phyloP scores from a whole-genome alignment of 1,139 yeast genomes.

The Suhomyces maxii region DNA sequence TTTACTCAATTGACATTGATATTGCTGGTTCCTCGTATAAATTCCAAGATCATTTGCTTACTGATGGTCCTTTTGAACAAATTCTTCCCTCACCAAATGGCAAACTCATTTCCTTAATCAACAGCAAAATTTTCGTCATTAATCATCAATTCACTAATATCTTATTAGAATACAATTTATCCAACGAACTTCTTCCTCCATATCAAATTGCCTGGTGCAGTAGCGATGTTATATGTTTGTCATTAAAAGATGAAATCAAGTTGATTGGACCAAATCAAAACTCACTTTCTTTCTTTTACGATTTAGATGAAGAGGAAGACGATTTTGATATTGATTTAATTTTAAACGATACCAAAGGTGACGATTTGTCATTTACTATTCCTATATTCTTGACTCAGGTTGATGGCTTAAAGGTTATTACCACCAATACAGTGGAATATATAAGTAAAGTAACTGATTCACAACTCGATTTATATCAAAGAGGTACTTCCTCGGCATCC shows the following conservation, averaged over 20 bases:
- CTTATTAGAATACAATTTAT: slow-evolving; percentile 51
- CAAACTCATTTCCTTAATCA: slow-evolving; percentile 58
- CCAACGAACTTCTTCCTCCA: slow-evolving; percentile 37
- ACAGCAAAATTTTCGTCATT: slow-evolving; percentile 51
- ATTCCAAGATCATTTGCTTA: slow-evolving; percentile 36
- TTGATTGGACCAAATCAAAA: slow-evolving; percentile 75
- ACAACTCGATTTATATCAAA: slow-evolving; percentile 64
- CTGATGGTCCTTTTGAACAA: slow-evolving; percentile 59
- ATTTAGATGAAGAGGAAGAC: slow-evolving; percentile 35
- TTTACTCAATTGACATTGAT: slow-evolving; percentile 30
- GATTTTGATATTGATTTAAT: slow-evolving; percentile 28
- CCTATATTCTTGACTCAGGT: slow-evolving; percentile 50
- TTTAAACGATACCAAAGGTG: slow-evolving; percentile 15
- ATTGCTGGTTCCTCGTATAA: slow-evolving; percentile 24
- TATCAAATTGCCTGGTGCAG: slow-evolving; percentile 78
- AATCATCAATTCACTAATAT: slow-evolving; percentile 51
- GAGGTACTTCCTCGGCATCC: slow-evolving; percentile 83
- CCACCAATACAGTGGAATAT: slow-evolving; percentile 59
- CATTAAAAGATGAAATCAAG: slow-evolving; percentile 63
- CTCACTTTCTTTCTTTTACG: slow-evolving; percentile 49
- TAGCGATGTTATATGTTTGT: slow-evolving; percentile 70
- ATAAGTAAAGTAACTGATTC: slow-evolving; percentile 62
- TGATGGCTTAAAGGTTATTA: slow-evolving; percentile 73
- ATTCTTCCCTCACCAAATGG: slow-evolving; percentile 62
- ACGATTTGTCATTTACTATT: slow-evolving; percentile 32